Conservation (phyloP, 345 rosid species). For the Noccaea caerulescens region DNA sequence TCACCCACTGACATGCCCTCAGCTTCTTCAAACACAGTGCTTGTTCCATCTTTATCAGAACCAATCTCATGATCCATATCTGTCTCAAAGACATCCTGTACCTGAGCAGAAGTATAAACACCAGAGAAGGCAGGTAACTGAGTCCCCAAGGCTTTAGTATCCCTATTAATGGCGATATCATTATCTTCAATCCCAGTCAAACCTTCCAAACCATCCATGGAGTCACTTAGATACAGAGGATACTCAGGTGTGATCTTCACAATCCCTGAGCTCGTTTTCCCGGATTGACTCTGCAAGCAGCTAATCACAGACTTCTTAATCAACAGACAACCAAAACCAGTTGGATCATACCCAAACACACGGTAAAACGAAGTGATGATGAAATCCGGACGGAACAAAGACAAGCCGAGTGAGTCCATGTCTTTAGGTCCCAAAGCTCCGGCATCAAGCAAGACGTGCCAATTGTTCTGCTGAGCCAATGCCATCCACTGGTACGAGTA, state of each 20-base stretch:
- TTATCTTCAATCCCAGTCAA: constrained; percentile 58
- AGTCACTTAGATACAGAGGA: constrained; percentile 91
- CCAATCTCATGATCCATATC: constrained; percentile 87
- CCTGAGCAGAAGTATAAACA: constrained; percentile 83
- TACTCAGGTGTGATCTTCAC: constrained; percentile 96
- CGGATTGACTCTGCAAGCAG: constrained; percentile 89
- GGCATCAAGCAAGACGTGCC: constrained; percentile 99
- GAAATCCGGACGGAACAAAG: constrained; percentile 96
- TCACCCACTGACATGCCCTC: constrained; percentile 94
- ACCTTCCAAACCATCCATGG: constrained; percentile 80
- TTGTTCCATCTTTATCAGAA: constrained; percentile 82
- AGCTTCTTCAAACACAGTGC: constrained; percentile 93
- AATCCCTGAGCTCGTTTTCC: constrained; percentile 91
- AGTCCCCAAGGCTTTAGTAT: constrained; percentile 61
- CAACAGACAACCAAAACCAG: constrained; percentile 97
- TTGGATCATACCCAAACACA: constrained; percentile 95
- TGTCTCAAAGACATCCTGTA: constrained; percentile 86
- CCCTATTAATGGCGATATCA: constrained; percentile 61
- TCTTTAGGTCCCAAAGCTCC: constrained; percentile 99
- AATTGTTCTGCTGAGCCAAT: constrained; percentile 93
- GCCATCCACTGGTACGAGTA: constrained; percentile 99
- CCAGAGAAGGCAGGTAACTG: constrained; percentile 98
- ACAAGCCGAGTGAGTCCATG: constrained; percentile 98
- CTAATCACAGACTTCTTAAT: constrained; percentile 98
- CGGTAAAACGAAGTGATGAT: constrained; percentile 94